These are phyloP conservation scores for Aspergillus pseudoglaucus DNA, from an alignment of 2,329 filamentous ascomycete species.

Conservation along the genomic window DNA sequence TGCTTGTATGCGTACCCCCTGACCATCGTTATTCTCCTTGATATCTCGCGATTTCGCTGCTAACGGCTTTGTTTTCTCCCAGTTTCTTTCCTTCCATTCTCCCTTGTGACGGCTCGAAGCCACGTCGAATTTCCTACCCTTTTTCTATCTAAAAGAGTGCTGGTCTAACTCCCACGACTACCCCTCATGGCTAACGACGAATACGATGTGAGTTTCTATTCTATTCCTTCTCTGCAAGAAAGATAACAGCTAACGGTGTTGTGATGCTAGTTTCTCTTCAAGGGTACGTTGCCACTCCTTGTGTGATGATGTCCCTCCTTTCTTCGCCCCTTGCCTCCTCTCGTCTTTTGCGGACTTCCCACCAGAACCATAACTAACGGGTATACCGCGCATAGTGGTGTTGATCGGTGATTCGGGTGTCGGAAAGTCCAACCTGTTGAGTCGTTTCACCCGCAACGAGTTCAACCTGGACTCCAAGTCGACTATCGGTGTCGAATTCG, in stretches of 20 bases:
- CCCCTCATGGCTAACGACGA: constrained; percentile 94
- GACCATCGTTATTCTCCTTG: neutral
- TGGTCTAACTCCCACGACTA: constrained; percentile 16
- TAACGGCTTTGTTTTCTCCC: neutral
- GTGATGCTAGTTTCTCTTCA: constrained; percentile 81
- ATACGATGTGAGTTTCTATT: constrained; percentile 76
- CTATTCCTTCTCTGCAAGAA: neutral
- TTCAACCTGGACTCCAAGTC: constrained; percentile 99
- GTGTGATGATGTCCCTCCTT: constrained; percentile 10
- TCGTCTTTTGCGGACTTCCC: constrained; percentile 10
- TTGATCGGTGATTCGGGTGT: constrained; percentile 98
- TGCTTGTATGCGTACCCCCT: neutral
- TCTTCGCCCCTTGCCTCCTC: constrained; percentile 5
- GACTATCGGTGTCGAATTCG: constrained; percentile 98
- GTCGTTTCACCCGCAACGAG: constrained; percentile 98
- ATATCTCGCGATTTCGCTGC: neutral
- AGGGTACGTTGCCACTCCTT: constrained; percentile 58
- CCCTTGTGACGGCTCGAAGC: constrained; percentile 13
- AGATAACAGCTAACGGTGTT: constrained; percentile 1
- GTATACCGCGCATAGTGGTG: constrained; percentile 60
- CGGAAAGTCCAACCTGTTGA: constrained; percentile 99
- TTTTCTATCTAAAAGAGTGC: constrained; percentile 14
- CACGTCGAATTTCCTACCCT: constrained; percentile 14
- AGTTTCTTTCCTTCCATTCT: constrained; percentile 5
- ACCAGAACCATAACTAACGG: too few relatives aligned